Base-by-base conservation (phyloP, 2,329 filamentous ascomycete species). In the Fusarium sp. region DNA sequence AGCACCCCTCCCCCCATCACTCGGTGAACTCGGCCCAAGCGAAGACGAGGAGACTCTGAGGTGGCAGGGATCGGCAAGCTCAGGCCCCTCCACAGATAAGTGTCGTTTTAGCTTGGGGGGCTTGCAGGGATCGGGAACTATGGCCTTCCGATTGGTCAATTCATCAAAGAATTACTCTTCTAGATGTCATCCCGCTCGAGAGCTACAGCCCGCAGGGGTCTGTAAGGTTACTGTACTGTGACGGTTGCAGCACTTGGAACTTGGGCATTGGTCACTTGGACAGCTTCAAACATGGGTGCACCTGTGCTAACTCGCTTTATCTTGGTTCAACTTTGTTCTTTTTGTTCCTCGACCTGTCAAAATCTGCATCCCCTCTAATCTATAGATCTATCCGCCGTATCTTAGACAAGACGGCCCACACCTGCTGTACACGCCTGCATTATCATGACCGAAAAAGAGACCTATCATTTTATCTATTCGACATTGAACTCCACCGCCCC, bases 401-500 rank as follows among this genome's bases (percentile, higher is more conserved):
- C 30, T n/a, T n/a, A 70, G 18, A 66, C 67, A 37, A n/a, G n/a
- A n/a, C n/a, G n/a, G n/a, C n/a, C n/a, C n/a, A n/a, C n/a, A n/a
- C n/a, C n/a, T n/a, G n/a, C n/a, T n/a, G n/a, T n/a, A n/a, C n/a
- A n/a, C n/a, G n/a, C n/a, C n/a, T n/a, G n/a, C n/a, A n/a, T n/a
- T n/a, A n/a, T n/a, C n/a, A n/a, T n/a, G n/a, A n/a, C n/a, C n/a
- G n/a, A n/a, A n/a, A n/a, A n/a, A n/a, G n/a, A n/a, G n/a, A n/a
- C n/a, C n/a, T n/a, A n/a, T n/a, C n/a, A n/a, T n/a, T n/a, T n/a
- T n/a, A n/a, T n/a, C n/a, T n/a, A n/a, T n/a, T n/a, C n/a, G n/a
- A 73, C 69, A 31, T 74, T 68, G 62, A 76, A 76, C 55, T 75
- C 72, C 23, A 76, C 50, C 3, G 64, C 65, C 23, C 73, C 74